These are phyloP conservation scores for Avena sativa DNA, from an alignment of 176 grass and related monocot genomes.

Conservation along the genomic window DNA sequence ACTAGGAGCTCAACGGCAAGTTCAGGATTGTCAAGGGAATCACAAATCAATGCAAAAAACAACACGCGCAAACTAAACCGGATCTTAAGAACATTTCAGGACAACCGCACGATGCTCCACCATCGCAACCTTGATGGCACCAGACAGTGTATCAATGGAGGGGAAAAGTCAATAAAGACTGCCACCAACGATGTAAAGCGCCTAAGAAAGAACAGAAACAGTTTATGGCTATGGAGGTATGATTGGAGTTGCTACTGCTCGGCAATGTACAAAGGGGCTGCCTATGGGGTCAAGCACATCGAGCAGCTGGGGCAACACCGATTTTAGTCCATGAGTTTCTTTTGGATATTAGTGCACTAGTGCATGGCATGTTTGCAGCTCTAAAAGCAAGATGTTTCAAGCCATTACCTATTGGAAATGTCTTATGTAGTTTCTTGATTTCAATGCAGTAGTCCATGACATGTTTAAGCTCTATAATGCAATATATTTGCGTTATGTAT, in stretches of 20 bases:
- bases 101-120: not conserved
- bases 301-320: not conserved
- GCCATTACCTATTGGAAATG: not conserved
- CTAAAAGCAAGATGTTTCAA: not conserved
- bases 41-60: not conserved
- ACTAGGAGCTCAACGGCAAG: not conserved
- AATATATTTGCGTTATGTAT: not conserved
- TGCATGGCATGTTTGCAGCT: conserved; percentile 7
- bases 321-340: not conserved
- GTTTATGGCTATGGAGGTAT: not conserved
- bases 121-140: not conserved
- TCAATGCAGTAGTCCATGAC: not conserved
- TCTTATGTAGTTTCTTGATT: not conserved
- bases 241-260: not conserved
- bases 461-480: not conserved
- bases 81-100: not conserved
- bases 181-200: not conserved
- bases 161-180: not conserved
- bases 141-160: not conserved
- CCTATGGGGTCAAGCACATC: conserved; percentile 9
- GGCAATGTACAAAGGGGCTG: not conserved
- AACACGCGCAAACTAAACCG: not conserved
- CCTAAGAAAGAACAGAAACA: conserved; percentile 14
- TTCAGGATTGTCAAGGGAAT: not conserved
- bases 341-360: not conserved